These are phyloP conservation scores for Sporothrix brasiliensis DNA, from an alignment of 2,329 filamentous ascomycete species.

Conservation along the genomic window DNA sequence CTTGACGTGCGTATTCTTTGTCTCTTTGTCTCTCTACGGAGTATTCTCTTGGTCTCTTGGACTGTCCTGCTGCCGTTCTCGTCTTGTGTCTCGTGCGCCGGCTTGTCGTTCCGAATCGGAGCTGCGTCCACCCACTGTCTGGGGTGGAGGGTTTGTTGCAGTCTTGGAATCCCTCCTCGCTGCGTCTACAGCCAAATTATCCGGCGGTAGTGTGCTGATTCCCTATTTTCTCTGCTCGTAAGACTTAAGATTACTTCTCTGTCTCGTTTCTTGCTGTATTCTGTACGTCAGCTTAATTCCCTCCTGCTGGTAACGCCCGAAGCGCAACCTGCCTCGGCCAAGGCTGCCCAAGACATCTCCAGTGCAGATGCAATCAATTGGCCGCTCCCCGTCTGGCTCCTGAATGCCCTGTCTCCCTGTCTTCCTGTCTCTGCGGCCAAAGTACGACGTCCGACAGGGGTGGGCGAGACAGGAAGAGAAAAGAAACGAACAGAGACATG, in stretches of 20 bases:
- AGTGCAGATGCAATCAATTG: background rate
- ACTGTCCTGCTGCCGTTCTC: background rate
- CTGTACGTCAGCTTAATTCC: background rate
- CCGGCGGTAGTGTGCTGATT: background rate
- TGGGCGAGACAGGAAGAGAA: slow-evolving; percentile 12
- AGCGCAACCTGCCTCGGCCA: background rate
- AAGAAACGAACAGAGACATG: background rate
- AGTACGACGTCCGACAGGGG: slow-evolving; percentile 1
- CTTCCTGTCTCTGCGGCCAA: slow-evolving; percentile 10
- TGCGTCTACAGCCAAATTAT: background rate
- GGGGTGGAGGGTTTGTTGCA: too few species aligned
- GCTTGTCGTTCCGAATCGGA: too few species aligned
- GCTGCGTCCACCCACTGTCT: too few species aligned
- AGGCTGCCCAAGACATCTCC: background rate
- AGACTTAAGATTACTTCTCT: background rate
- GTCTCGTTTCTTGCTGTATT: background rate
- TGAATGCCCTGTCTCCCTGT: background rate
- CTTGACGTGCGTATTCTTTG: background rate
- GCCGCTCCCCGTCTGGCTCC: background rate
- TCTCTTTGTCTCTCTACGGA: background rate
- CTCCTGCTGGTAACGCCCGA: slow-evolving; percentile 14
- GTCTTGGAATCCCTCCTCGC: too few species aligned
- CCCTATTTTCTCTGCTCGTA: background rate
- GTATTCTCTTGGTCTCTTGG: background rate
- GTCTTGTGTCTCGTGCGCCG: background rate